Conservation (phyloP, 306 rosid genomes). For the Delonix regia region DNA sequence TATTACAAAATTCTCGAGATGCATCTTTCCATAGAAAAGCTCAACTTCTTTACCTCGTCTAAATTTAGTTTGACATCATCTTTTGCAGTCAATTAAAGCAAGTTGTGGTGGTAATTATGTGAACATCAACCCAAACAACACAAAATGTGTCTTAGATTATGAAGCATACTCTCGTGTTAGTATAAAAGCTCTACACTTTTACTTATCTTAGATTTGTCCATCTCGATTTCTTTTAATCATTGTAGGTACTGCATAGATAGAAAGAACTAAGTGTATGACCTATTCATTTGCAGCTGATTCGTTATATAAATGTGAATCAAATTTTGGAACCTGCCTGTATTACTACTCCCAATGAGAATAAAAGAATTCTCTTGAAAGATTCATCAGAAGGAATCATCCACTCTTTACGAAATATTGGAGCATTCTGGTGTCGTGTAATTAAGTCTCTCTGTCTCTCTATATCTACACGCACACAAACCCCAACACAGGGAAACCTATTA, state of each 20-base stretch:
- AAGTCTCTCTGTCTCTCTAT: not conserved
- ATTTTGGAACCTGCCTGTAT: slow-evolving; percentile 35
- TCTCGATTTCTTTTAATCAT: not conserved
- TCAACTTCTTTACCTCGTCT: no score
- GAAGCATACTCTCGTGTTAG: not conserved
- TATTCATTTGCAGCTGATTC: slow-evolving; percentile 1
- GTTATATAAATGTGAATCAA: not conserved
- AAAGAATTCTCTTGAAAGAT: not conserved
- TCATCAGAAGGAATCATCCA: not conserved
- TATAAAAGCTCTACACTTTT: not conserved
- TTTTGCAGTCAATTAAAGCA: no score
- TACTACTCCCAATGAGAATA: not conserved
- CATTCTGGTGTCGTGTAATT: no score
- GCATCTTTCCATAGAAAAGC: no score
- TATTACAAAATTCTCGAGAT: no score
- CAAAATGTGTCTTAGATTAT: not conserved
- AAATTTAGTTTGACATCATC: no score
- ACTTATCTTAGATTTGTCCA: no score
- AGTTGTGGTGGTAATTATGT: not conserved
- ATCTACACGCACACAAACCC: no score
- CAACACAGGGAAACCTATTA: no score
- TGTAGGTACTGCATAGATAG: not conserved
- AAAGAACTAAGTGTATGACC: no score
- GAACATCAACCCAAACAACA: not conserved
- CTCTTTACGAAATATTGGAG: not conserved